Evolutionary conservation across 140 eudicot genomes (phyloP), one percentile per base, ranked within the genome.

Genomic region (Artemisia princeps): DNA sequence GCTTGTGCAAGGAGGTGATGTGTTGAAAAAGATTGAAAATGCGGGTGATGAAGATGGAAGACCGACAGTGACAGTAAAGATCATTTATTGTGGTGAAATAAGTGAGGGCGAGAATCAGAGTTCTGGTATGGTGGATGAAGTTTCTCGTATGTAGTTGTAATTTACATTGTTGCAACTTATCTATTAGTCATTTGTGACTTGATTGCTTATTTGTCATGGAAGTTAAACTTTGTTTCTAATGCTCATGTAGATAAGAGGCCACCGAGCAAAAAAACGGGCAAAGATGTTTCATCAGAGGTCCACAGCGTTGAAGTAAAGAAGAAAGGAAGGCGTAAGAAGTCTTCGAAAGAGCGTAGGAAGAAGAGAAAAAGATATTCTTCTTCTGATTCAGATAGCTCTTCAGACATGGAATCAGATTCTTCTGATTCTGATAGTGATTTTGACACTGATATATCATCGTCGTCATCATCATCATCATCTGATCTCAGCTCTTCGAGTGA

Each of bases 401-500:
- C 95, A 3, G 98, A 92, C 44, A 60, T 77, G 16, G 99, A 94
- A 24, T 73, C 82, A 2, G 99, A 88, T 19, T 58, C 79, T 8
- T 94, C 91, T 10, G 79, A 92, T 55, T 84, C 94, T 9, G 96
- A 94, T 26, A 77, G 82, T 57, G 96, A 92, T 37, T 85, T 96
- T 45, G 96, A 92, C 46, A 52, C 81, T 12, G 45, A 28, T 30
- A 10, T 26, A 60, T 60, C 64, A 7, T 30, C 3, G 0, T 64
- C 75, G 28, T 61, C 76, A 0, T 81, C 94, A 19, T 86, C 95
- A 53, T 83, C 90, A 0, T 20, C 23, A 62, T 82, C 95, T 56
- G 95, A 78, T 20, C 24, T 77, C 10, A 92, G 98, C 66, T 92
- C 98, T 11, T 92, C 98, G 74, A 86, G 98, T 66, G 95, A 88